phyloP scores from a whole-genome alignment of 257 asterid species.

The Petunia secreta region DNA sequence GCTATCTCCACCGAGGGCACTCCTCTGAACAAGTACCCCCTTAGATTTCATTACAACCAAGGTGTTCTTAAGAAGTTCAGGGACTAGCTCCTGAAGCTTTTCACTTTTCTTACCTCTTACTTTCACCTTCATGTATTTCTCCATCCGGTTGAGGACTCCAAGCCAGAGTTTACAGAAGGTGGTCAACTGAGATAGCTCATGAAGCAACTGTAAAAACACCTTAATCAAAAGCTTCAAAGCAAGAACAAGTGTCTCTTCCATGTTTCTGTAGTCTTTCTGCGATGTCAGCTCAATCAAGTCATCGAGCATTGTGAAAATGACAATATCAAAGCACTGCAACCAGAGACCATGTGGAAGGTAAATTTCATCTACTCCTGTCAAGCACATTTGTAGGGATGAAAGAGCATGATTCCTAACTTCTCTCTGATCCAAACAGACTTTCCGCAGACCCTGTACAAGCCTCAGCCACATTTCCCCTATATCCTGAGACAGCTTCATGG shows the following conservation, averaged over 20 bases:
- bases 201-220: slow-evolving; percentile 63
- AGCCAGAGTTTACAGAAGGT: slow-evolving; percentile 94
- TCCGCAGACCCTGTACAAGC: slow-evolving; percentile 87
- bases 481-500: slow-evolving; percentile 69
- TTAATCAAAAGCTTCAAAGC: slow-evolving; percentile 74
- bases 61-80: slow-evolving; percentile 78
- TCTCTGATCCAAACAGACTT: slow-evolving; percentile 92
- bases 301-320: slow-evolving; percentile 83
- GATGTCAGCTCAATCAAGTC: slow-evolving; percentile 86
- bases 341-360: slow-evolving; percentile 61
- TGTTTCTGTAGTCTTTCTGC: slow-evolving; percentile 83
- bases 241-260: slow-evolving; percentile 84
- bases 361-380: slow-evolving; percentile 72
- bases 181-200: slow-evolving; percentile 57
- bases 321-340: slow-evolving; percentile 90
- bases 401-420: slow-evolving; percentile 94
- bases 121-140: slow-evolving; percentile 74
- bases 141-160: slow-evolving; percentile 83
- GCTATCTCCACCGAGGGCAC: slow-evolving; percentile 87
- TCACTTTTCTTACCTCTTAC: slow-evolving; percentile 73
- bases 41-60: slow-evolving; percentile 80
- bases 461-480: slow-evolving; percentile 96
- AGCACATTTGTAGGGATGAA: slow-evolving; percentile 66
- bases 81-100: slow-evolving; percentile 85
- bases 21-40: slow-evolving; percentile 76